Evolutionary conservation across 1,284 basidiomycete species (phyloP), one percentile per base, ranked within the genome.

Genomic region (Chalciporus sp.): DNA sequence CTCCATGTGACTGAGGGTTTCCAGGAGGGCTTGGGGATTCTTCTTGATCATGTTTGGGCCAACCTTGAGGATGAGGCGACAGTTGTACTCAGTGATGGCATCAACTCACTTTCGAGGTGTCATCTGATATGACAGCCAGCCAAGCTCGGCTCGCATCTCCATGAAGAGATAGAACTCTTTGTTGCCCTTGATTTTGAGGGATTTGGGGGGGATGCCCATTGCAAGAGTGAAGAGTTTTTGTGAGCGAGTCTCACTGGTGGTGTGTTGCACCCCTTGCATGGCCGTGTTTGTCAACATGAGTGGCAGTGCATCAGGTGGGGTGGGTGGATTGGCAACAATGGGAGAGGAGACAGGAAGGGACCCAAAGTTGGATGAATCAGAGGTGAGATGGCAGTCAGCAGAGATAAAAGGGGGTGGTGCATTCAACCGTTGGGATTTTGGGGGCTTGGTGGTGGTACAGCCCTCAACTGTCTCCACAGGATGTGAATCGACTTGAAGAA

Each of bases 131-230:
- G 58, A 57, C 6, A 46, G 28, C 59, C 59, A 61, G 37, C 55
- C 39, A 8, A 40, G 17, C 49, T 47, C 40, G 4, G 20, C 27
- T 0, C 53, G 53, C n/a, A 61, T 42, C 6, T 55, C 39, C 52
- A 61, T 55, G 10, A 61, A 61, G 7, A 59, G 35, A 42, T 46
- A 59, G 46, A 61, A 61, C 20, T 49, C 53, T n/a, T 3, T n/a
- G 7, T 40, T 12, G 8, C n/a, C n/a, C 19, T 19, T 40, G 39
- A 40, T 40, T 10, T n/a, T 9, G 19, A 40, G 39, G n/a, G 39
- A 40, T 12, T 40, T n/a, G 10, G 39, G 39, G 10, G n/a, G n/a
- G 39, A 40, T 40, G 8, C 39, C 39, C 3, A n/a, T 40, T 2
- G 39, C 39, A n/a, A 40, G 17, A 7, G 39, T 17, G 19, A 40